These are phyloP conservation scores for Lactarius deliciosus DNA, from an alignment of 768 basidiomycete species.

Conservation along the genomic window DNA sequence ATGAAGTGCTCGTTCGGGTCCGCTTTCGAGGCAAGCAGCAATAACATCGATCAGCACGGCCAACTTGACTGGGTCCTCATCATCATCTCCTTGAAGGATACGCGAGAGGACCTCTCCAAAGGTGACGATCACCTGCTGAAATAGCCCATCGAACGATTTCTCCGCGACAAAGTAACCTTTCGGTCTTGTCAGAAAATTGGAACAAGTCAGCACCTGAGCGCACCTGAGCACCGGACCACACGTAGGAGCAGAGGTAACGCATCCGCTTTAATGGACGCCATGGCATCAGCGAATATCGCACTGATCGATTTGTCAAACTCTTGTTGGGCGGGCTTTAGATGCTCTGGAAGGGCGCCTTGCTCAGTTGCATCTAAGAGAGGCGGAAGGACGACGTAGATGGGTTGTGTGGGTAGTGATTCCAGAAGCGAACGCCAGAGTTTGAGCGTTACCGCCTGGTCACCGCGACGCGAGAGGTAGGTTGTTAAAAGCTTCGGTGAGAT, in stretches of 20 bases:
- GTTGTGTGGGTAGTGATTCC: slow-evolving; percentile 39
- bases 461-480: slow-evolving; percentile 50
- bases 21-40: slow-evolving; percentile 20
- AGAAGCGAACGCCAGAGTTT: slow-evolving; percentile 53
- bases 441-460: slow-evolving; percentile 35
- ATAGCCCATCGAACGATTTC: slow-evolving; percentile 37
- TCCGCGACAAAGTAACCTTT: slow-evolving; percentile 36
- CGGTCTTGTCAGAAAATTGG: slow-evolving; percentile 17
- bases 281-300: slow-evolving; percentile 40
- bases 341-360: slow-evolving; percentile 42
- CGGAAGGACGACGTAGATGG: slow-evolving; percentile 36
- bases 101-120: slow-evolving; percentile 23
- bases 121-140: slow-evolving; percentile 29
- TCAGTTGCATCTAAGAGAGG: slow-evolving; percentile 46
- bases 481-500: slow-evolving; percentile 47
- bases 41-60: slow-evolving; percentile 18
- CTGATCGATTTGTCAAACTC: slow-evolving; percentile 49
- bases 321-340: slow-evolving; percentile 44
- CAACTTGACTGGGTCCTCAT: slow-evolving; percentile 7
- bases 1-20: not conserved
- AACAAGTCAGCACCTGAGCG: not conserved
- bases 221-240: slow-evolving; percentile 46
- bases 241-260: slow-evolving; percentile 40
- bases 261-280: slow-evolving; percentile 34
- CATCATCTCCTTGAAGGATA: slow-evolving; percentile 20